Conservation (phyloP, 345 rosid genomes). For the Eucalyptus cladocalyx region DNA sequence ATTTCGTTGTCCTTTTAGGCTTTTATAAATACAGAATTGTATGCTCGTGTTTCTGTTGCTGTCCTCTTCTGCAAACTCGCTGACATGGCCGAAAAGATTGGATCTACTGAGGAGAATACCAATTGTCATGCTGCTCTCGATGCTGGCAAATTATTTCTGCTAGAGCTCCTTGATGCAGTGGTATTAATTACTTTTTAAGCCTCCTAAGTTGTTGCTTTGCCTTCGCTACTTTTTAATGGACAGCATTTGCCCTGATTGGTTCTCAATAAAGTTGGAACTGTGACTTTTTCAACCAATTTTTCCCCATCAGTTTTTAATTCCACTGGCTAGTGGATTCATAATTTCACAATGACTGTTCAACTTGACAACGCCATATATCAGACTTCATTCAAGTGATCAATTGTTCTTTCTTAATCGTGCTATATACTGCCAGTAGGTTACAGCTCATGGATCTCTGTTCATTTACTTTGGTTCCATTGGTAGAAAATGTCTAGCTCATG, state of each 20-base stretch:
- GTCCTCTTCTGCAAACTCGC: conserved; percentile 66
- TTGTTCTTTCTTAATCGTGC: not conserved
- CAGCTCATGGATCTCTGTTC: not conserved
- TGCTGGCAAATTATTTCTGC: conserved; percentile 73
- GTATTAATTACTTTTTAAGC: conserved; percentile 18
- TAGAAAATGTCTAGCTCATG: not conserved
- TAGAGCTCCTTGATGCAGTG: conserved; percentile 84
- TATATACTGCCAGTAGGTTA: not conserved
- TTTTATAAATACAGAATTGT: conserved; percentile 86
- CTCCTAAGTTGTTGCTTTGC: not conserved
- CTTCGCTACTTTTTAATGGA: not conserved
- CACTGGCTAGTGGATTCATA: not conserved
- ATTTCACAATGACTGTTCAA: not conserved
- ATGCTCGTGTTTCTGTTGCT: conserved; percentile 91
- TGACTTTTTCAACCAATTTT: not conserved
- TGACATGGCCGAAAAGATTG: conserved; percentile 31
- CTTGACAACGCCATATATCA: not conserved
- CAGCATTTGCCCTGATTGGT: not conserved
- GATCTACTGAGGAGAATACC: conserved; percentile 29
- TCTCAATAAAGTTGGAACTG: not conserved
- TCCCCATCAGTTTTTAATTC: not conserved
- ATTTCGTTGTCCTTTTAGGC: conserved; percentile 18
- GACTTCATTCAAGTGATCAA: not conserved
- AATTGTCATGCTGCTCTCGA: conserved; percentile 41
- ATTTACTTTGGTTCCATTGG: not conserved